Evolutionary conservation across 768 basidiomycete genomes (phyloP), one percentile per base, ranked within the genome.

Genomic region (Termitomyces heimii): DNA sequence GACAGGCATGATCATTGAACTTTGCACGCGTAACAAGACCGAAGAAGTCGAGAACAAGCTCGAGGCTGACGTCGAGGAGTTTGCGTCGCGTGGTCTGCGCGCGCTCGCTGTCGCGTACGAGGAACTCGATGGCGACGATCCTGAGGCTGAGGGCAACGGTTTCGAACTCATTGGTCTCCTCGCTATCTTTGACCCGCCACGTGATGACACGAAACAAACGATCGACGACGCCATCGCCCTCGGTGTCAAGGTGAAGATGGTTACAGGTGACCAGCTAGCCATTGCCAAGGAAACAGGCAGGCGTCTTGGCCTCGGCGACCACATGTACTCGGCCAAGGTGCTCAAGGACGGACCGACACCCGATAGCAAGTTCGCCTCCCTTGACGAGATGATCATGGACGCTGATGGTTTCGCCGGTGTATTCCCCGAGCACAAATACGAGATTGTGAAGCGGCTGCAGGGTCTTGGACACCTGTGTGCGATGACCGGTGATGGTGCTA

Each of bases 401-500:
- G 96, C 96, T 29, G 96, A 98, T 73, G 96, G 96, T 65, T 98
- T 98, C 74, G 96, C 96, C 45, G 96, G 96, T 70, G 95, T 96
- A 63, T 98, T 96, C 92, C 94, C 94, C 56, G 95, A 96, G 76
- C 96, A 97, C 89, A 98, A 98, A 83, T 98, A 96, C 71, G 96
- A 98, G 75, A 98, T 98, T 61, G 96, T 98, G 78, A 97, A 96
- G 79, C 92, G 95, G 64, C 86, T 98, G 54, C 96, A 98, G 70
- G 92, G 86, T 70, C 88, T 98, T 59, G 96, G 94, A 49, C 94
- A 97, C 74, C 76, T 97, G 59, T 93, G 91, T 73, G 96, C 96
- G 57, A 98, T 98, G 96, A 98, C 96, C 71, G 96, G 96, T 82
- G 96, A 98, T 67, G 96, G 96, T 83, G 96, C 96, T 69, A 98